phyloP scores from a whole-genome alignment of 2,329 filamentous ascomycete genomes.

The Metarhizium sp. region DNA sequence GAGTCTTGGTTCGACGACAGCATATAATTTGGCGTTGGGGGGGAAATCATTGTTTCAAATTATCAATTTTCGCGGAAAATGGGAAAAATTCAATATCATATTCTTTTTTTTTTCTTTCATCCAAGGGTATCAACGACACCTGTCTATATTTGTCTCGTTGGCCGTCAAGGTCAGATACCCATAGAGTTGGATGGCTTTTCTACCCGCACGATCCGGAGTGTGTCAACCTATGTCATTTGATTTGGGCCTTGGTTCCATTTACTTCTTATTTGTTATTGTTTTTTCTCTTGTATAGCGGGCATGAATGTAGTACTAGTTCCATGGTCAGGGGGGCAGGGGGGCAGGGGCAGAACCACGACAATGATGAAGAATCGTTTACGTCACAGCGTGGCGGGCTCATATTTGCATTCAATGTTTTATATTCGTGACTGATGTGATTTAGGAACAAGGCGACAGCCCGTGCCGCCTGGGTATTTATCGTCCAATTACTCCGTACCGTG shows the following conservation, averaged over 20 bases:
- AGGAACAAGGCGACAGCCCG: too few relatives aligned
- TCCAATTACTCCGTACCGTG: too few relatives aligned
- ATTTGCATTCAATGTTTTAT: too few relatives aligned
- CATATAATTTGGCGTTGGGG: constrained; percentile 13
- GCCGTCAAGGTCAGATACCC: constrained; percentile 13
- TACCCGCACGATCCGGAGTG: not conserved
- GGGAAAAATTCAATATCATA: too few relatives aligned
- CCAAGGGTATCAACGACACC: not conserved
- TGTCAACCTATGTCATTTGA: not conserved
- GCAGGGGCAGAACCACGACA: not conserved
- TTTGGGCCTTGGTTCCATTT: not conserved
- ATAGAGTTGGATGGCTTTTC: constrained; percentile 13
- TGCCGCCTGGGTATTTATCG: too few relatives aligned
- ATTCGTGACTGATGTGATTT: too few relatives aligned
- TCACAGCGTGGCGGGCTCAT: not conserved
- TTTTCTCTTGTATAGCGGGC: constrained; percentile 10
- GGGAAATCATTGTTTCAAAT: not conserved
- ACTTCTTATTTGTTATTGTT: constrained; percentile 4
- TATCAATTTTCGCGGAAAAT: too few relatives aligned
- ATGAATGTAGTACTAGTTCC: constrained; percentile 2
- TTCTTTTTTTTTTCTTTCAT: not conserved
- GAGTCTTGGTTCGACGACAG: constrained; percentile 25
- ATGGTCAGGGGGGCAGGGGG: not conserved
- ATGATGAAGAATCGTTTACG: not conserved
- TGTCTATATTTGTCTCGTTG: constrained; percentile 4